Evolutionary conservation across 352 stramenopile genomes (phyloP), one percentile per base, ranked within the genome.

Genomic region (Phytophthora idaei): DNA sequence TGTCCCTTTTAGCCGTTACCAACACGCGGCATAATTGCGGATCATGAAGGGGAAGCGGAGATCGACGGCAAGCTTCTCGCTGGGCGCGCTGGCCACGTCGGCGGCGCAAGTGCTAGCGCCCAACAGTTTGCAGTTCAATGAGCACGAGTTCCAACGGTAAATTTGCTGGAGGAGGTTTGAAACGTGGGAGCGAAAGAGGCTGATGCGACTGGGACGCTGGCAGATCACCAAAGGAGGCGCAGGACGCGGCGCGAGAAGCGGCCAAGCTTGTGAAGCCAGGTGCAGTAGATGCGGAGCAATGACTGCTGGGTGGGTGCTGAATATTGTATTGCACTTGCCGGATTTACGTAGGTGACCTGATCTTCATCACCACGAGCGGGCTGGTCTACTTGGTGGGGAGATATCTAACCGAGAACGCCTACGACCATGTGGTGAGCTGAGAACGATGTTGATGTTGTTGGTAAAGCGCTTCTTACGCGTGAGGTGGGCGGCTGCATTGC

Each of bases 281-380:
- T 92, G 49, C 47, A n/a, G 9, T 66, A 5, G 25, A 14, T 39
- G n/a, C 10, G 6, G 45, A 47, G 6, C 5, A 29, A 0, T 44
- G 27, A 11, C 15, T 32, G 32, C 4, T 17, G 37, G 28, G 9
- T 61, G 25, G 9, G 17, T 41, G 45, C 47, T 32, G 11, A 61
- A 12, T 48, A 31, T 57, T 65, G 25, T 0, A 21, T 21, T 21
- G 21, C 21, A 21, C 21, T 21, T 21, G 21, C 21, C 21, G 21
- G 21, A 45, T 28, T 4, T 15, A 37, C 36, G 7, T n/a, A 92
- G 85, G 85, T 41, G 85, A 93, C 61, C 42, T 93, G 46, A 90
- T 93, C 52, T 93, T 93, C 60, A 93, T 91, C 62, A 93, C 82
- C 2, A 91, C 85, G 3, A 88, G 72, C 55, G 85, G 85, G 12